phyloP scores from a whole-genome alignment of 768 basidiomycete genomes.

The Trametes punicea region DNA sequence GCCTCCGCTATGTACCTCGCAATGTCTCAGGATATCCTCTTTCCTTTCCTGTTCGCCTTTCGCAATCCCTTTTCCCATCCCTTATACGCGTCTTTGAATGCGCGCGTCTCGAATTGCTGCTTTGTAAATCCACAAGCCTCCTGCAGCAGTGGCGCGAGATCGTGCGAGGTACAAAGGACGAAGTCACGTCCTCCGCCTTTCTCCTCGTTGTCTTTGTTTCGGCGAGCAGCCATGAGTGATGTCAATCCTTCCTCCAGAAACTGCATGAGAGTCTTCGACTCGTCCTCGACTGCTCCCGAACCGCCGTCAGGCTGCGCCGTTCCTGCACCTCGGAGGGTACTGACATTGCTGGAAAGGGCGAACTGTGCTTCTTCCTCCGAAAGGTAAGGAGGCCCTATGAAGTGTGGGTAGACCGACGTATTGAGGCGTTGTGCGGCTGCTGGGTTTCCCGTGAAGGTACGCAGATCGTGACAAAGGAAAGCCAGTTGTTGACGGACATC shows the following conservation, averaged over 20 bases:
- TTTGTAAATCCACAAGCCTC: neutral
- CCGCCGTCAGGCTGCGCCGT: neutral
- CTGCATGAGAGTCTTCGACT: neutral
- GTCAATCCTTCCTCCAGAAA: neutral
- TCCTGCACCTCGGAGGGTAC: neutral
- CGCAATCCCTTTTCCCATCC: slow-evolving; percentile 1
- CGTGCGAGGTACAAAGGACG: neutral
- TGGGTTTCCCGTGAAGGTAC: neutral
- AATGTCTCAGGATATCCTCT: neutral
- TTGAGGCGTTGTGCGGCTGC: neutral
- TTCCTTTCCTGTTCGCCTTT: neutral
- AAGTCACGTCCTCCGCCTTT: neutral
- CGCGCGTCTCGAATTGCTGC: neutral
- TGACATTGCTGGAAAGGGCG: neutral
- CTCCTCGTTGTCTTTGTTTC: neutral
- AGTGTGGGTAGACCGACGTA: neutral
- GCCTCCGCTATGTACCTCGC: too few species aligned
- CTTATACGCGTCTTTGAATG: neutral
- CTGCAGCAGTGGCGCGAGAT: neutral
- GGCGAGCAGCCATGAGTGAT: neutral
- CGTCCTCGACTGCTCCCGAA: neutral
- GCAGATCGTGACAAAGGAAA: neutral
- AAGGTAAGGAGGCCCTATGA: neutral
- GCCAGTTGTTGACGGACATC: neutral
- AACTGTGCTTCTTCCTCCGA: neutral